Base-by-base conservation (phyloP, 345 rosid species). In the Populus davidiana region DNA sequence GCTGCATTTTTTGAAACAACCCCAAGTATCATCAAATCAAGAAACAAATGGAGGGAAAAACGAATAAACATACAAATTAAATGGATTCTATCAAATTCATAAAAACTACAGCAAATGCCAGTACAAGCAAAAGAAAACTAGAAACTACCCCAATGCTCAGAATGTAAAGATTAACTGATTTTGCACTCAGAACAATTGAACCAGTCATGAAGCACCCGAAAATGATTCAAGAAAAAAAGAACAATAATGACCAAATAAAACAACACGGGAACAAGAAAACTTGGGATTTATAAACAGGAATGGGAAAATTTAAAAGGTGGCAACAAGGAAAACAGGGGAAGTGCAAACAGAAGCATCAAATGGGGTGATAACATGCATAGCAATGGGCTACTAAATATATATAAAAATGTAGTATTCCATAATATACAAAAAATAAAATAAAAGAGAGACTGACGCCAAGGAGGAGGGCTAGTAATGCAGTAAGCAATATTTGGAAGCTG, bases 381-480 rank as follows among this genome's bases (percentile, higher is more conserved):
- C 71, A 61, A 27, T 50, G 9, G 72, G 29, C 12, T 76, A 56
- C 31, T 27, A 43, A 33, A 54, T 36, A 29, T 29, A 14, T 43
- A 39, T 50, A 21, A 47, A 65, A 47, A 38, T 2, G 16, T 11
- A 25, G n/a, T 11, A 20, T 21, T 61, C 38, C 12, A 12, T 10
- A 20, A 38, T 18, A 65, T 65, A 65, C 2, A 38, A 25, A 13
- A 25, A 52, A 12, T 63, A 41, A 35, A 38, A 35, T 78, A 36
- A 41, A 56, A 23, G 62, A 33, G 20, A 31, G 78, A 80, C 90
- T 91, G 83, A 96, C 99, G 99, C 99, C 99, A 96, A 77, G 99
- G 98, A 84, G 99, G 99, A 76, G 98, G 99, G 75, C 99, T 96
- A 6, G 96, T 87, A 73, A 90, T 91, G 87, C 99, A 96, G 79